Conservation (phyloP, 202 grass and related monocot genomes). For the Elaeis oleifera region DNA sequence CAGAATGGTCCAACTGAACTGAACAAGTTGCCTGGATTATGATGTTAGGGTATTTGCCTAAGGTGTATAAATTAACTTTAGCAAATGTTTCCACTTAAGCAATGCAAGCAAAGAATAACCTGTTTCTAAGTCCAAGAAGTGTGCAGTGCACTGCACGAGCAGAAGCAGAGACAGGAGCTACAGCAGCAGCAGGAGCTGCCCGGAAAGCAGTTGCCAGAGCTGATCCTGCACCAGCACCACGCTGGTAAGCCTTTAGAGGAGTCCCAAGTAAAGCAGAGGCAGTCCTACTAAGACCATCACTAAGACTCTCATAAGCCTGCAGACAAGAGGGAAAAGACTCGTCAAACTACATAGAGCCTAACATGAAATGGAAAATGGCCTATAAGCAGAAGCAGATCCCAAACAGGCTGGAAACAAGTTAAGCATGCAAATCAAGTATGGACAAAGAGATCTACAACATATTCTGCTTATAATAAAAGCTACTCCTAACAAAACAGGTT, state of each 20-base stretch:
- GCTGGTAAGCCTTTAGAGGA: slow-evolving; percentile 91
- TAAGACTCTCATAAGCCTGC: slow-evolving; percentile 92
- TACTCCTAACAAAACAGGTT: too few relatives aligned
- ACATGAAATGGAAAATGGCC: too few relatives aligned
- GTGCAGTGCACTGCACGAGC: slow-evolving; percentile 63
- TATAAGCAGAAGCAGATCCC: too few relatives aligned
- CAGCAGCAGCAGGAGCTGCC: slow-evolving; percentile 74
- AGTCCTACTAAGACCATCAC: slow-evolving; percentile 72
- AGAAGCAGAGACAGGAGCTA: slow-evolving; percentile 85
- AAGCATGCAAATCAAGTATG: too few relatives aligned
- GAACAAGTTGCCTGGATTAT: too few relatives aligned
- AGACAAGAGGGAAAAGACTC: slow-evolving; percentile 9
- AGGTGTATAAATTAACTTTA: slow-evolving; percentile 2
- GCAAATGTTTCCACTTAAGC: background rate
- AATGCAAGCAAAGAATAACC: slow-evolving; percentile 23
- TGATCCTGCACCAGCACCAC: slow-evolving; percentile 65
- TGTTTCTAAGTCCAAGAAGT: slow-evolving; percentile 82
- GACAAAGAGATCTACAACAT: too few relatives aligned
- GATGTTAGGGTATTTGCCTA: too few relatives aligned
- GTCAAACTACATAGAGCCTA: slow-evolving; percentile 8
- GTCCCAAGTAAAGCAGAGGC: slow-evolving; percentile 71
- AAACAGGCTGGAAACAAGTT: too few relatives aligned
- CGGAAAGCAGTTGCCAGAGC: slow-evolving; percentile 73
- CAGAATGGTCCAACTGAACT: too few relatives aligned
- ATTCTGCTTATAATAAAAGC: too few relatives aligned